phyloP scores from a whole-genome alignment of 306 rosid species.

The Acacia crassicarpa region DNA sequence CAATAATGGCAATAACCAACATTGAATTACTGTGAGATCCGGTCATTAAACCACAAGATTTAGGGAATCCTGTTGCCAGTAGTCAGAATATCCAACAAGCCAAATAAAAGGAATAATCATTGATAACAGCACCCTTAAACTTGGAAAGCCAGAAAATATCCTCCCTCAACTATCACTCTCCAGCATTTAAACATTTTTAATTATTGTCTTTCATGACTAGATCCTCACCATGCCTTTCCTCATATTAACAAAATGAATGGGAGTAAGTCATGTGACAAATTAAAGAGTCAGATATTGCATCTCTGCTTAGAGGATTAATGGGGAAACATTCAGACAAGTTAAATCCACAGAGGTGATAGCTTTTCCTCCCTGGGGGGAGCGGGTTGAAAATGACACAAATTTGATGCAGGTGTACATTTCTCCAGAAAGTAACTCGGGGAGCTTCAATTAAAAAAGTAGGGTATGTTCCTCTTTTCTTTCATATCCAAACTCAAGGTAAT shows the following conservation, averaged over 20 bases:
- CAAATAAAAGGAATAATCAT: conserved; percentile 6
- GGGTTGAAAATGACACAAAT: not conserved
- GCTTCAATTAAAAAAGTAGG: conserved; percentile 7
- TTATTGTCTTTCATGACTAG: not conserved
- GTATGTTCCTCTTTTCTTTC: not conserved
- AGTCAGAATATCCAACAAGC: not conserved
- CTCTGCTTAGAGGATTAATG: not conserved
- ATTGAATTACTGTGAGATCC: not conserved
- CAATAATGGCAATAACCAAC: not conserved
- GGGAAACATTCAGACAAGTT: not conserved
- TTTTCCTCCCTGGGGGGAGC: not conserved
- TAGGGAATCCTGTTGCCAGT: not conserved
- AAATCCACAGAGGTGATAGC: not conserved
- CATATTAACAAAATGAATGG: not conserved
- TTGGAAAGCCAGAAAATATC: not conserved
- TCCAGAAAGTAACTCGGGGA: not conserved
- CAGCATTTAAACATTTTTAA: not conserved
- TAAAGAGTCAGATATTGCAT: not conserved
- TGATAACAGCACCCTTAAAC: not conserved
- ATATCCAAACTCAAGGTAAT: not conserved
- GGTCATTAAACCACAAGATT: not conserved
- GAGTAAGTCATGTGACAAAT: not conserved
- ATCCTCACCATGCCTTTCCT: not conserved
- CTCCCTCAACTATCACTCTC: not conserved
- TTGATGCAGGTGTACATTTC: not conserved